phyloP scores from a whole-genome alignment of 176 grass and related monocot genomes.

The Themeda triandra region DNA sequence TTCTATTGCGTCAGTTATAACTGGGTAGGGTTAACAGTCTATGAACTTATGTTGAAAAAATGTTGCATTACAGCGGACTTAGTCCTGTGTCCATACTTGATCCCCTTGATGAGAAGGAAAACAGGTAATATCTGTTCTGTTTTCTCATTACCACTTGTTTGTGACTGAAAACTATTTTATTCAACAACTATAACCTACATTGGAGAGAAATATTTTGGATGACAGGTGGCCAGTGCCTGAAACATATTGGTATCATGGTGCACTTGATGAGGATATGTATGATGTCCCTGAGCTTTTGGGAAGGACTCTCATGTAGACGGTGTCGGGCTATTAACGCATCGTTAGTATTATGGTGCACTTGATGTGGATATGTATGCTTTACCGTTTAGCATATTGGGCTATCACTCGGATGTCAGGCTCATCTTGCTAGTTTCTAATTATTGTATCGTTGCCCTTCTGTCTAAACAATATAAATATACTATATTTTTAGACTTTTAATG shows the following conservation, averaged over 20 bases:
- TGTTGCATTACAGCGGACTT: background rate
- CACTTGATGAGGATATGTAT: background rate
- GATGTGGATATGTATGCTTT: background rate
- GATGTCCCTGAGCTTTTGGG: background rate
- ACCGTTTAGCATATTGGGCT: background rate
- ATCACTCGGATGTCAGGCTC: background rate
- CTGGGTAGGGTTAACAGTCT: background rate
- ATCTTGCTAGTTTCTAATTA: background rate
- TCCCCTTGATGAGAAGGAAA: background rate
- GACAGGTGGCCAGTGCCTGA: background rate
- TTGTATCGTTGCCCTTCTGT: background rate
- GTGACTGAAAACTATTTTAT: background rate
- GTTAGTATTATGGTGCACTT: background rate
- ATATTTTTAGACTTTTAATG: background rate
- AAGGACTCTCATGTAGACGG: background rate
- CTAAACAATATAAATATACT: background rate
- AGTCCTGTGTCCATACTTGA: background rate
- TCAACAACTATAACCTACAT: background rate
- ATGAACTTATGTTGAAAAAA: background rate
- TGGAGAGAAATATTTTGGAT: background rate
- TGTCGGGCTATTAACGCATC: background rate
- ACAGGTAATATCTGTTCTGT: background rate
- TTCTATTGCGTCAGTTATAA: background rate
- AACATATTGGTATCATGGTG: background rate
- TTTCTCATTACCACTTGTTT: background rate